Conservation (phyloP, 495 filamentous ascomycete genomes). For the Apiosordaria backusii region DNA sequence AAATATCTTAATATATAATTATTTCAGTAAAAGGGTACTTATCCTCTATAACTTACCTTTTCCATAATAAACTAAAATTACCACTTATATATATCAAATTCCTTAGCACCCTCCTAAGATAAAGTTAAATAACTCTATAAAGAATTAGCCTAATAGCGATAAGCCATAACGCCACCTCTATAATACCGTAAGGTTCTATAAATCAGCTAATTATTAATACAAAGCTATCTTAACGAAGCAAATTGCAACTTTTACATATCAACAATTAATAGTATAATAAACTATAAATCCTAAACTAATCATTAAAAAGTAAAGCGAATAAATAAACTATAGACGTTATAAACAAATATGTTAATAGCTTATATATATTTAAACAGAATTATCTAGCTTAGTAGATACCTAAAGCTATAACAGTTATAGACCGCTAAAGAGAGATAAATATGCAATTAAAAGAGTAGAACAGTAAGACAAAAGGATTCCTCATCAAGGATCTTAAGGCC, state of each 20-base stretch:
- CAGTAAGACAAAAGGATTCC: background rate
- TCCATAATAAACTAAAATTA: too few relatives aligned
- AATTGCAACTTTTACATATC: too few relatives aligned
- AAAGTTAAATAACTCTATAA: too few relatives aligned
- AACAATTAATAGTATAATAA: background rate
- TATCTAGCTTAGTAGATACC: background rate
- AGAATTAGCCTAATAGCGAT: too few relatives aligned
- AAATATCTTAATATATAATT: too few relatives aligned
- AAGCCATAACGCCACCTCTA: too few relatives aligned
- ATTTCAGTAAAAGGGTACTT: too few relatives aligned
- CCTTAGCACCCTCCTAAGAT: too few relatives aligned
- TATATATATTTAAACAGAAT: background rate
- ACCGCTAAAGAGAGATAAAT: background rate
- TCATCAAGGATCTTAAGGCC: conserved; percentile 1
- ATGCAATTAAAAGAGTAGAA: background rate
- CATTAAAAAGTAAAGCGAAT: background rate
- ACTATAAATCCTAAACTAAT: background rate
- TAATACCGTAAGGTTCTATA: background rate
- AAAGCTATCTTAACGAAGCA: conserved; percentile 9
- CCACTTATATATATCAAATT: too few relatives aligned
- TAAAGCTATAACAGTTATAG: background rate
- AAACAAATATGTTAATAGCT: background rate
- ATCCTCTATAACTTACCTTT: too few relatives aligned
- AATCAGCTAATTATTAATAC: conserved; percentile 5
- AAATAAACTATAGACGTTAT: background rate